Evolutionary conservation across 2,329 filamentous ascomycete species (phyloP).

Genomic region (Botryosphaeria dothidea): DNA sequence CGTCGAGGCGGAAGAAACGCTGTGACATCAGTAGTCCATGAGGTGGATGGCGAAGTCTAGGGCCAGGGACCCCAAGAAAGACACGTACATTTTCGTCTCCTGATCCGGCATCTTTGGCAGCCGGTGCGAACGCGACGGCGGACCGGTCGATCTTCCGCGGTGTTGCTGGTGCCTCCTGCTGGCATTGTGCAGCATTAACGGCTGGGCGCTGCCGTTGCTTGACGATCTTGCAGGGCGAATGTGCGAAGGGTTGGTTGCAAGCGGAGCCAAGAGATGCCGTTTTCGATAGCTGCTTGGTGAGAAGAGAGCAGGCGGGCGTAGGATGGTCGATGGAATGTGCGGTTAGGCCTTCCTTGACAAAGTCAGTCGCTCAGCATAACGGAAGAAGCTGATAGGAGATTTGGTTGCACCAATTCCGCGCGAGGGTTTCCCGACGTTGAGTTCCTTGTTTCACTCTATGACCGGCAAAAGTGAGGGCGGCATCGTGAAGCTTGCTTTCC

Average conservation of each 20-base stretch:
- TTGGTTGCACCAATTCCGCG: neutral
- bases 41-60: no score
- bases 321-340: neutral
- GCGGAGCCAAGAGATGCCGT: slow-evolving; percentile 4
- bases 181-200: slow-evolving; percentile 3
- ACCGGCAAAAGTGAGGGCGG: neutral
- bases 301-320: neutral
- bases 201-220: neutral
- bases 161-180: neutral
- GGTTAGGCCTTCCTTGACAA: neutral
- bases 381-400: neutral
- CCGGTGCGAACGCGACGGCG: slow-evolving; percentile 35
- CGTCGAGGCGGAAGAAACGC: neutral
- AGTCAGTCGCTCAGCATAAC: neutral
- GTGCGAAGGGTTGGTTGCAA: neutral
- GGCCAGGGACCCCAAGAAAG: no score
- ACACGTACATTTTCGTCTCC: slow-evolving; percentile 52
- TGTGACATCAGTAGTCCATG: no score
- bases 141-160: slow-evolving; percentile 9
- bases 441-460: neutral
- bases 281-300: neutral
- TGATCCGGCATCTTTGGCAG: slow-evolving; percentile 51
- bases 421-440: neutral
- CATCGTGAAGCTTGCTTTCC: neutral
- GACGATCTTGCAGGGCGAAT: neutral